Base-by-base conservation (phyloP, 805 yeast species). In the Saccharomycopsis malanga region DNA sequence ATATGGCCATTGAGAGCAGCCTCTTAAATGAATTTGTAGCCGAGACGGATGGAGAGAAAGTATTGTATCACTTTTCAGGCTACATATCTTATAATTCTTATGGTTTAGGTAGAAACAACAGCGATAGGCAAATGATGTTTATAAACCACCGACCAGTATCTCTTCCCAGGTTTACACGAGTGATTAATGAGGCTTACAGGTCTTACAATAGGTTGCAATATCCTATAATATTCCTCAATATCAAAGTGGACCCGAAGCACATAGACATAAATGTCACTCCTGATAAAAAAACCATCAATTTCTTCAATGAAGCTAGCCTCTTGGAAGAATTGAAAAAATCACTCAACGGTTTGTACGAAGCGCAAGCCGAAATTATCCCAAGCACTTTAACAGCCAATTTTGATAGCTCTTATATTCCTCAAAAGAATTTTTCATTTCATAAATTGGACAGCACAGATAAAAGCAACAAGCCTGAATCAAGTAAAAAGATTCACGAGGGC, bases 181-280 rank as follows among this genome's bases (percentile, higher is more conserved):
- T 79, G 18, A 62, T 87, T 15, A 87, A 81, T 53, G 96, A 88
- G 49, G 73, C 77, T 1, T 93, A 86, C 65, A 79, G 76, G 53
- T 69, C 71, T 32, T 87, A 74, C 61, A 89, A 88, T 54, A 73
- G 77, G 56, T 68, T 79, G 3, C 96, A 88, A 57, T 72, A 60
- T 44, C 98, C 98, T 0, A 75, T 78, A 9, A 69, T 84, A 42
- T 69, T 87, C 2, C 56, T 87, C 2, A 71, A 93, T 61, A 54
- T 93, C 18, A 57, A 58, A 12, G 59, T 87, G 4, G 71, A 74
- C 35, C 69, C 83, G 0, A 56, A 58, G 22, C 66, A 69, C 34
- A 51, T 82, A n/a, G 98, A 93, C 63, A 71, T 93, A 17, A 93
- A 93, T 62, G 84, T 93, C 1, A 81, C 96, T 0, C 98, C 98